These are phyloP conservation scores for Umbellularia californica DNA, from an alignment of 164 flowering plant species.

Conservation along the genomic window DNA sequence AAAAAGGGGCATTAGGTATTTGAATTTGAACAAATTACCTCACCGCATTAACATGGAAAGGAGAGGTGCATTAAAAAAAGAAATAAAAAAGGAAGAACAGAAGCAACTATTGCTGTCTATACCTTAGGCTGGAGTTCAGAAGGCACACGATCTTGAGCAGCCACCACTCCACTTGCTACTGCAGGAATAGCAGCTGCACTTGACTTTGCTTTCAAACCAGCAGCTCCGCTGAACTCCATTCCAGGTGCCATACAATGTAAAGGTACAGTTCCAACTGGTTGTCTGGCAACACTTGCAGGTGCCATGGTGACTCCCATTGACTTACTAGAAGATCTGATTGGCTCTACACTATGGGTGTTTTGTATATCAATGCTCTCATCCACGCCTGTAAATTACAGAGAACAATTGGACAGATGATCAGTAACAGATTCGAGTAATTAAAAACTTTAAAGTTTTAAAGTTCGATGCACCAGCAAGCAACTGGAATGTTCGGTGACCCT, in stretches of 20 bases:
- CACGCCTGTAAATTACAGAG: conserved; percentile 25
- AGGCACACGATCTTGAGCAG: conserved; percentile 26
- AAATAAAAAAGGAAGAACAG: neutral
- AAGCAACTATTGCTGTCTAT: neutral
- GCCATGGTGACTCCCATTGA: conserved; percentile 21
- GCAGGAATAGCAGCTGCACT: conserved; percentile 26
- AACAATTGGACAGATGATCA: neutral
- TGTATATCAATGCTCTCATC: conserved; percentile 35
- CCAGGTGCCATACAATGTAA: conserved; percentile 35
- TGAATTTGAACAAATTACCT: no score
- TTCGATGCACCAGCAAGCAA: neutral
- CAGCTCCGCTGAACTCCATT: conserved; percentile 40
- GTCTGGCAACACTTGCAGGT: conserved; percentile 23
- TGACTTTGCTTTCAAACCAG: conserved; percentile 28
- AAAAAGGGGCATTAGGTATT: neutral
- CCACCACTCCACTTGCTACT: conserved; percentile 32
- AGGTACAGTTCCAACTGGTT: conserved; percentile 25
- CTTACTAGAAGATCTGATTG: conserved; percentile 27
- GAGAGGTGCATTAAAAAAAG: no score
- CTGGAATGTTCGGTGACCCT: neutral
- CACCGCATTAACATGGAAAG: no score
- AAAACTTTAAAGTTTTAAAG: neutral
- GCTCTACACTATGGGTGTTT: conserved; percentile 18
- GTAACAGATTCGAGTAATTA: neutral
- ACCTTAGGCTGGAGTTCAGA: conserved; percentile 73